phyloP scores from a whole-genome alignment of 257 asterid species.

The Coffea eugenioides region DNA sequence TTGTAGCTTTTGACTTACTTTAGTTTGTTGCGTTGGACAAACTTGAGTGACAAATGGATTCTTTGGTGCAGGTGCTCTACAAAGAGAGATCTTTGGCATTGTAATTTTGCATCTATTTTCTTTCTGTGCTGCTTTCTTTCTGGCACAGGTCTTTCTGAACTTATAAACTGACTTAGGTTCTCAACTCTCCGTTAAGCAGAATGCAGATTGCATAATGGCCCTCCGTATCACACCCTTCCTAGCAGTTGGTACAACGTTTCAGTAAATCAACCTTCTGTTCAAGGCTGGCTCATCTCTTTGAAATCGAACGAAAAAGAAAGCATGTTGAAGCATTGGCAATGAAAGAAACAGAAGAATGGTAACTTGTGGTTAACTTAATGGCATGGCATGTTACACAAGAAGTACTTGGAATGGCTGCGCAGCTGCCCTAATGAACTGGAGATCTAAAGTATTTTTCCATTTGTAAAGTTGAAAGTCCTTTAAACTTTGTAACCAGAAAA shows the following conservation, averaged over 20 bases:
- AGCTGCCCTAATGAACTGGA: too few species aligned
- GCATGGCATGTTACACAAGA: background rate
- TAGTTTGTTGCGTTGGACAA: background rate
- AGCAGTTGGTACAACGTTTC: background rate
- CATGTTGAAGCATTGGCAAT: background rate
- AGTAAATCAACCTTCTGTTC: background rate
- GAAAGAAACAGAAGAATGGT: background rate
- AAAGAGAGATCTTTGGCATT: background rate
- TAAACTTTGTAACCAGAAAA: background rate
- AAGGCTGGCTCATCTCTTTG: too few species aligned
- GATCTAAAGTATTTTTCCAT: background rate
- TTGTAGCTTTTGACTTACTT: conserved; percentile 3
- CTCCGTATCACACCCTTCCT: too few species aligned
- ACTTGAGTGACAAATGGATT: background rate
- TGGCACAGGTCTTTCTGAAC: background rate
- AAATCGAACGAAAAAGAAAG: background rate
- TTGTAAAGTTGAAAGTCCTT: background rate
- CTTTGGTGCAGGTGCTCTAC: background rate
- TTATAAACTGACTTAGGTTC: background rate
- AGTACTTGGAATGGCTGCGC: background rate
- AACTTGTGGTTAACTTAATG: background rate
- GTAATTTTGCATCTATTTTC: background rate
- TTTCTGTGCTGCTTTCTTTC: background rate
- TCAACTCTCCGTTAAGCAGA: background rate
- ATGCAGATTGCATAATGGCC: background rate